These are phyloP conservation scores for Monilinia polystroma DNA, from an alignment of 2,329 filamentous ascomycete genomes.

Conservation along the genomic window DNA sequence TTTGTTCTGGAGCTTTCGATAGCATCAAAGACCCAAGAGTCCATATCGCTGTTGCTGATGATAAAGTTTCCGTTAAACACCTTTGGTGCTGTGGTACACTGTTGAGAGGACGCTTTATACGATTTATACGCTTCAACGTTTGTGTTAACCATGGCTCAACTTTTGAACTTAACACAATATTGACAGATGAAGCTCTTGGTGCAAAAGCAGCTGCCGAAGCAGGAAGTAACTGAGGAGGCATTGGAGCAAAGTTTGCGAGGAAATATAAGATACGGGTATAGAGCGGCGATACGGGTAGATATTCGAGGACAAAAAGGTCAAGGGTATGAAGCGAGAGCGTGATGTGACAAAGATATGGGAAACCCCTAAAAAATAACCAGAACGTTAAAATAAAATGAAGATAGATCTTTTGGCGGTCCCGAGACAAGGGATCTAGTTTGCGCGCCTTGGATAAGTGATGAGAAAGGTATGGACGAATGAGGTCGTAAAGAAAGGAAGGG, in stretches of 20 bases:
- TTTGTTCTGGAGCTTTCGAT: slow-evolving; percentile 82
- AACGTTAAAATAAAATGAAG: slow-evolving; percentile 40
- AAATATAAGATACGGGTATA: slow-evolving; percentile 20
- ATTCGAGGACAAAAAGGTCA: slow-evolving; percentile 28
- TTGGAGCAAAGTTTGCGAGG: slow-evolving; percentile 42
- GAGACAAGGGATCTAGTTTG: slow-evolving; percentile 55
- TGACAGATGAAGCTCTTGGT: slow-evolving; percentile 83
- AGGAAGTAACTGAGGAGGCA: slow-evolving; percentile 91
- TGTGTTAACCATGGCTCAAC: slow-evolving; percentile 96
- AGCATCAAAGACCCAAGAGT: slow-evolving; percentile 90
- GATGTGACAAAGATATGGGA: slow-evolving; percentile 17
- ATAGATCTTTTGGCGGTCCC: slow-evolving; percentile 45
- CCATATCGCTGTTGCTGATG: slow-evolving; percentile 89
- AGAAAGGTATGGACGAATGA: slow-evolving; percentile 27
- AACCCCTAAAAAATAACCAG: neutral
- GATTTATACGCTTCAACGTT: slow-evolving; percentile 94
- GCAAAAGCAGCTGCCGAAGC: slow-evolving; percentile 96
- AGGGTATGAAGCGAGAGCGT: slow-evolving; percentile 28
- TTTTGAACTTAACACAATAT: slow-evolving; percentile 88
- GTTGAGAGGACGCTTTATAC: slow-evolving; percentile 94
- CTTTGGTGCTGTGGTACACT: slow-evolving; percentile 92
- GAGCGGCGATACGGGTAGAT: slow-evolving; percentile 26
- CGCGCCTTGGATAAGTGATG: slow-evolving; percentile 47
- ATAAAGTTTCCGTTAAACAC: slow-evolving; percentile 93
- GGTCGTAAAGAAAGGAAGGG: slow-evolving; percentile 27